Evolutionary conservation across 2,329 filamentous ascomycete species (phyloP).

Genomic region (Trichophyton benhamiae): DNA sequence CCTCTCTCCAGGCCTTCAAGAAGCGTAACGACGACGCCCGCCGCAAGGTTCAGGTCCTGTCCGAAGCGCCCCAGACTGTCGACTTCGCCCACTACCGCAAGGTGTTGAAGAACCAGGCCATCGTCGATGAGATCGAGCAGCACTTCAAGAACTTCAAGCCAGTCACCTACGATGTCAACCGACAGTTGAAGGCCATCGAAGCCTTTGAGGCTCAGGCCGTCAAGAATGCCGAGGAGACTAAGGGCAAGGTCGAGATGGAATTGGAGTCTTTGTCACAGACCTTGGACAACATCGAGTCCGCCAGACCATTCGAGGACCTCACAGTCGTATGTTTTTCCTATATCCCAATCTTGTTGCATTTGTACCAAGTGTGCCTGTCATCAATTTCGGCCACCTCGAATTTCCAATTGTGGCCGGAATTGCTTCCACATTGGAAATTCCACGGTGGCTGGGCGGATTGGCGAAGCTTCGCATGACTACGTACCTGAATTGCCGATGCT

Average conservation of each 20-base stretch:
- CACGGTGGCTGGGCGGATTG: background rate
- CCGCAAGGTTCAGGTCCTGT: constrained; percentile 76
- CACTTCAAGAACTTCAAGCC: constrained; percentile 88
- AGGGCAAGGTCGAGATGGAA: constrained; percentile 90
- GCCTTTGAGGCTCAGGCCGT: constrained; percentile 94
- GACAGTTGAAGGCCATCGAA: constrained; percentile 97
- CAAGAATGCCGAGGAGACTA: constrained; percentile 93
- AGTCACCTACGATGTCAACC: constrained; percentile 75
- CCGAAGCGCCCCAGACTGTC: constrained; percentile 71
- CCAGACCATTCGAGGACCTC: constrained; percentile 89
- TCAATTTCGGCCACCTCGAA: background rate
- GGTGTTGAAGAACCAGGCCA: constrained; percentile 86
- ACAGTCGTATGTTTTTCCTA: constrained; percentile 68
- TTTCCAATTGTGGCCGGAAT: background rate
- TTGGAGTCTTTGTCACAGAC: constrained; percentile 89
- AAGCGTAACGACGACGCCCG: constrained; percentile 98
- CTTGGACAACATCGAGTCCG: constrained; percentile 91
- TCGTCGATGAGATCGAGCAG: constrained; percentile 95
- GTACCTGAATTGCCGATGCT: background rate
- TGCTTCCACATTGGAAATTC: background rate
- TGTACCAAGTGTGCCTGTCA: too few relatives aligned
- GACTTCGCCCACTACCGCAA: constrained; percentile 91
- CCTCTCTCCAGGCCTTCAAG: constrained; percentile 92
- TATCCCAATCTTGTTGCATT: background rate
- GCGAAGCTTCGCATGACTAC: background rate